Conservation (phyloP, 163 green algal genomes). For the Chlamydomonas reinhardtii region DNA sequence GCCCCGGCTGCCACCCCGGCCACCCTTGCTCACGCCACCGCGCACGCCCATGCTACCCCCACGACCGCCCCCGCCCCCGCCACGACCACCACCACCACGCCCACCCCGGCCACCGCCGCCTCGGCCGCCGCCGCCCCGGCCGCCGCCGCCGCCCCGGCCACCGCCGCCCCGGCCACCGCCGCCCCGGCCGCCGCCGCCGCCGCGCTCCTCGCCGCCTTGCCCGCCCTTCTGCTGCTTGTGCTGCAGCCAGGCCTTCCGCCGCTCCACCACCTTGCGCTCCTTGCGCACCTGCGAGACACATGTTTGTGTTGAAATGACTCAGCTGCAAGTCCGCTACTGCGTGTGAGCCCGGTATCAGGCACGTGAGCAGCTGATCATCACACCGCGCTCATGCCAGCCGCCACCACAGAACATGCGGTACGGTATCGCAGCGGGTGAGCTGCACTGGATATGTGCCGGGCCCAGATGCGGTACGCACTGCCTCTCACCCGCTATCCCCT, state of each 20-base stretch:
- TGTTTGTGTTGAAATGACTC: too few species aligned
- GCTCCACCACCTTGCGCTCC: constrained; percentile 60
- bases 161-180: constrained; percentile 35
- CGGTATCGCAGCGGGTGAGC: too few species aligned
- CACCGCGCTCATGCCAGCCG: too few species aligned
- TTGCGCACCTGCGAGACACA: constrained; percentile 59
- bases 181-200: background rate
- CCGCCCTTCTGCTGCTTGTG: constrained; percentile 11
- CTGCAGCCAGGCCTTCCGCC: constrained; percentile 58
- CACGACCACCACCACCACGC: constrained; percentile 25
- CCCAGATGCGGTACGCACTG: too few species aligned
- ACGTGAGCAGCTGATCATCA: too few species aligned
- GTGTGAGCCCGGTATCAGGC: too few species aligned
- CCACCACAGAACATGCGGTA: too few species aligned
- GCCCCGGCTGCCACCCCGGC: background rate
- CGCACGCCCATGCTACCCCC: constrained; percentile 7
- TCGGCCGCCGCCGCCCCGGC: background rate
- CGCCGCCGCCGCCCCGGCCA: constrained; percentile 9
- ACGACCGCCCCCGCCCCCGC: constrained; percentile 18
- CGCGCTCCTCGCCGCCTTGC: background rate
- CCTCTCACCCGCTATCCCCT: background rate
- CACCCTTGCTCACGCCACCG: too few species aligned
- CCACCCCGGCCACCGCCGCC: background rate
- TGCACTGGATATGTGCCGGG: too few species aligned
- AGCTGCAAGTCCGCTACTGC: too few species aligned